A percentile compares a stretch with the other conserved stretches of the same genome.
phyloP scores from a whole-genome alignment of 2,329 filamentous ascomycete genomes.

The Sphaerulina musiva region DNA sequence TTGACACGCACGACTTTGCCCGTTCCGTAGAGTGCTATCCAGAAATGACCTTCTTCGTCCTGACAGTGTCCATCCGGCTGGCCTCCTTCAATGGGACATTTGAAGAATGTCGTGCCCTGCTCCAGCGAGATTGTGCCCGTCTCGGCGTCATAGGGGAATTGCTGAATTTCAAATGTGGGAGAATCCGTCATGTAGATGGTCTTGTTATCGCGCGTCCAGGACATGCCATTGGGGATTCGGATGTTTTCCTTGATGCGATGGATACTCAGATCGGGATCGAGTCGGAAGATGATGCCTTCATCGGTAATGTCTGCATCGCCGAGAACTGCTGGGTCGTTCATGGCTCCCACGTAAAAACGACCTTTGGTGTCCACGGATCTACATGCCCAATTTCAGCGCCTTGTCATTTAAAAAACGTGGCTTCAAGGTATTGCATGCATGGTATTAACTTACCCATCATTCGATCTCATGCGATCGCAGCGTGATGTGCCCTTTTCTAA shows the following conservation, averaged over 20 bases:
- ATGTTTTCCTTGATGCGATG: conserved; percentile 53
- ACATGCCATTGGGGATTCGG: conserved; percentile 77
- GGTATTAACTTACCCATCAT: conserved; percentile 56
- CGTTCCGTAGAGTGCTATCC: conserved; percentile 81
- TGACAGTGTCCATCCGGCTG: conserved; percentile 79
- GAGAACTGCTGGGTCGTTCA: conserved; percentile 64
- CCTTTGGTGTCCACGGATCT: conserved; percentile 63
- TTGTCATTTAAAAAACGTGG: neutral
- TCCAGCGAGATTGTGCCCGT: conserved; percentile 60
- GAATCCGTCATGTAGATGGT: conserved; percentile 82
- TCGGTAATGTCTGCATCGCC: conserved; percentile 27
- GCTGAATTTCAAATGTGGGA: conserved; percentile 61
- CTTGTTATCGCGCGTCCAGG: conserved; percentile 66
- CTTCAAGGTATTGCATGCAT: neutral
- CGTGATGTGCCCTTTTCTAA: conserved; percentile 10
- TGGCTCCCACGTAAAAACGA: conserved; percentile 76
- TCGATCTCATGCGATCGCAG: conserved; percentile 54
- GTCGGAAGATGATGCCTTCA: conserved; percentile 61
- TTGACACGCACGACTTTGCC: conserved; percentile 68
- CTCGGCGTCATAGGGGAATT: conserved; percentile 64
- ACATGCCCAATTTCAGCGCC: neutral
- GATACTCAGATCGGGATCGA: conserved; percentile 56
- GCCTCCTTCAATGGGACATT: conserved; percentile 56
- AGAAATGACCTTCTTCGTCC: conserved; percentile 78
- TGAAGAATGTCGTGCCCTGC: conserved; percentile 62